Evolutionary conservation across 345 rosid species (phyloP), one percentile per base, ranked within the genome.

Genomic region (Camelina hispida): DNA sequence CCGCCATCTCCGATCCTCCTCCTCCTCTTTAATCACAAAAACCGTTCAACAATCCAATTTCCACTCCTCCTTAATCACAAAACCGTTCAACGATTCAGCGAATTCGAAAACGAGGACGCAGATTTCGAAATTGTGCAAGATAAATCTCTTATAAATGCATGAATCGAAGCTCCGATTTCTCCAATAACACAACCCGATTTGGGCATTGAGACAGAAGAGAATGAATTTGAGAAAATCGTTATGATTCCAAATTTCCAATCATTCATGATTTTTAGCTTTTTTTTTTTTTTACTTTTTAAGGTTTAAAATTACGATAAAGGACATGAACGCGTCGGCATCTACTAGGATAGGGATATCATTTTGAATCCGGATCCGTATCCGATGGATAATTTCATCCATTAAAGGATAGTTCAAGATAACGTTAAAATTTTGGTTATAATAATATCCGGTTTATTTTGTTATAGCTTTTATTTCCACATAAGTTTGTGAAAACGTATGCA

Each of bases 1-100:
- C 90, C 70, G 97, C 88, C 99, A 95, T 95, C 67, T 13, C 35
- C 9, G 25, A 67, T 51, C 74, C 50, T 28, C 73, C 59, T n/a
- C 73, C 67, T 54, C 53, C 34, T 62, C 35, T 2, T 28, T 2
- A 48, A 15, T 50, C 13, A 50, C 22, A 37, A 42, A 62, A 62
- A 16, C 13, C 54, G 32, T 32, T 14, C 3, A 7, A 35, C 59
- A 66, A 44, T 46, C 47, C 52, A 16, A 28, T 28, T 28, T 4
- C 30, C 30, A 28, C 30, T 28, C 30, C 35, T 62, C 35, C 4
- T 44, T 2, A 47, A 14, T 50, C 12, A 50, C 22, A 47, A 42
- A 62, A 23, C 13, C 54, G 32, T 32, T 13, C 5, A 32, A 35
- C 59, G 72, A 44, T 46, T 56, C 60, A 16, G 30, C 6, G 16